These are phyloP conservation scores for Schizonepeta tenuifolia DNA, from an alignment of 257 asterid genomes.

Conservation along the genomic window DNA sequence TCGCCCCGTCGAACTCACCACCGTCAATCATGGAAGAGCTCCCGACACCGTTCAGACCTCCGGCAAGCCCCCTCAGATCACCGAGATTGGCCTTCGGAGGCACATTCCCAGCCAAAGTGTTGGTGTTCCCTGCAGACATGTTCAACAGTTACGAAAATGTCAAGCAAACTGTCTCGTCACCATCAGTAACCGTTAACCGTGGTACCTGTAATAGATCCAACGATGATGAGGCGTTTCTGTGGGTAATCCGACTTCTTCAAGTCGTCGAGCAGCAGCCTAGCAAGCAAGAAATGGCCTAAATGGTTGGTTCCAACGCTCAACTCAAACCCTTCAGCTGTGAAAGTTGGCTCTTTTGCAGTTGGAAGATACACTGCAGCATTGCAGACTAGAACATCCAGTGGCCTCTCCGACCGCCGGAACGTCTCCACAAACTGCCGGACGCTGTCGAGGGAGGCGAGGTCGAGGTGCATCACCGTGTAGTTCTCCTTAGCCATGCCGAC, in stretches of 20 bases:
- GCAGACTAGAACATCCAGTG: slow-evolving; percentile 79
- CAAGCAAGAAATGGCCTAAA: slow-evolving; percentile 77
- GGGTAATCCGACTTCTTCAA: slow-evolving; percentile 66
- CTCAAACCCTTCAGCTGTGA: slow-evolving; percentile 82
- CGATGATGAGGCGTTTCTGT: slow-evolving; percentile 68
- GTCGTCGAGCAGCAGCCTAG: slow-evolving; percentile 70
- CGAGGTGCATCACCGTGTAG: slow-evolving; percentile 80
- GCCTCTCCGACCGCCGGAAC: slow-evolving; percentile 58
- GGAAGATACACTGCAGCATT: slow-evolving; percentile 87
- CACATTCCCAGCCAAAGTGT: slow-evolving; percentile 98
- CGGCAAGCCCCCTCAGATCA: slow-evolving; percentile 82
- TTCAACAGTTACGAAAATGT: background rate
- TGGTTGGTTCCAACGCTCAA: slow-evolving; percentile 86
- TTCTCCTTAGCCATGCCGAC: slow-evolving; percentile 69
- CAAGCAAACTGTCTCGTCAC: background rate
- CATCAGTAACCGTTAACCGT: no score
- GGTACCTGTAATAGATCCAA: slow-evolving; percentile 90
- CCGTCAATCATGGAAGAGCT: slow-evolving; percentile 89
- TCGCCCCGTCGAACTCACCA: slow-evolving; percentile 89
- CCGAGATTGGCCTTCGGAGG: slow-evolving; percentile 97
- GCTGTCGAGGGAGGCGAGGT: slow-evolving; percentile 84
- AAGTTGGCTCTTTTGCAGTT: slow-evolving; percentile 84
- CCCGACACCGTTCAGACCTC: slow-evolving; percentile 69
- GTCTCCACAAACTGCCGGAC: slow-evolving; percentile 79
- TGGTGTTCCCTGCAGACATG: slow-evolving; percentile 68